These are phyloP conservation scores for Paramecium octaurelia DNA, from an alignment of 73 alveolate species.

Conservation along the genomic window DNA sequence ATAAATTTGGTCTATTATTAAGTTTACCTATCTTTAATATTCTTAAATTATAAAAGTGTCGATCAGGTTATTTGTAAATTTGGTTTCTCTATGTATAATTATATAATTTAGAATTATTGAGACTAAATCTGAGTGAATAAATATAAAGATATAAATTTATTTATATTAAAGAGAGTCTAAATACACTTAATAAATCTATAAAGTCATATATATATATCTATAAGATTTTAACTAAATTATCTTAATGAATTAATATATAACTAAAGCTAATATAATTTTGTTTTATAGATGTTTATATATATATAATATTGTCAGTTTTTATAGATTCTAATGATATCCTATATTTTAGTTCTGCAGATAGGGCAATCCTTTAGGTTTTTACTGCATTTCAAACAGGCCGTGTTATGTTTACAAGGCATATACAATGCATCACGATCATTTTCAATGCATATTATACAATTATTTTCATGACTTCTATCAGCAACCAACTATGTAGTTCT, in stretches of 20 bases:
- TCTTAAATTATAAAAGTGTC: too few species aligned
- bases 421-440: constrained; percentile 76
- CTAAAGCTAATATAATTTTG: not conserved
- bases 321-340: constrained; percentile 75
- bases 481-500: not conserved
- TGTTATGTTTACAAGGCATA: constrained; percentile 84
- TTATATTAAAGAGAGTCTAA: too few species aligned
- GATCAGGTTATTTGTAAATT: too few species aligned
- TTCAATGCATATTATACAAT: constrained; percentile 75
- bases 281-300: not conserved
- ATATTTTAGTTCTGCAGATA: constrained; percentile 76
- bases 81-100: too few species aligned
- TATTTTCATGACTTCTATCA: constrained; percentile 20
- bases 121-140: too few species aligned
- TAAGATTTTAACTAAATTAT: too few species aligned
- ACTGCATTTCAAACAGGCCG: constrained; percentile 78
- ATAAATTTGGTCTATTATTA: not conserved
- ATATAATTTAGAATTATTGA: too few species aligned
- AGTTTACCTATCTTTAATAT: not conserved
- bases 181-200: too few species aligned
- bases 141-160: too few species aligned
- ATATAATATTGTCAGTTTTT: constrained; percentile 56
- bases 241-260: not conserved
- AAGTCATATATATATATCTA: too few species aligned
- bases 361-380: constrained; percentile 77